phyloP scores from a whole-genome alignment of 23 red algal genomes.

The Gracilaria vermiculophylla region DNA sequence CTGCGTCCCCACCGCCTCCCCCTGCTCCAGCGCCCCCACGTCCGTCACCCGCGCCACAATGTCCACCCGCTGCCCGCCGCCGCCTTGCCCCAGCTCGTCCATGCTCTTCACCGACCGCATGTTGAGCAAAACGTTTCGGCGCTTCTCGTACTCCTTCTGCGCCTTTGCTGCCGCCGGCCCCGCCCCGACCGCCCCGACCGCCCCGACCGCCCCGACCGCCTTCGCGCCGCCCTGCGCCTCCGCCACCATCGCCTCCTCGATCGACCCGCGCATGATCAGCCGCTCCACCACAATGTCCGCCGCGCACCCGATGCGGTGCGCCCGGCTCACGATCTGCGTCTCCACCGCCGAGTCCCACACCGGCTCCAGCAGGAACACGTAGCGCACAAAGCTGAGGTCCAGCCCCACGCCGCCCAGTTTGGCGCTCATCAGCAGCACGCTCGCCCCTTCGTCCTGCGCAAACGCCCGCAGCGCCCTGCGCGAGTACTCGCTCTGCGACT shows the following conservation, averaged over 20 bases:
- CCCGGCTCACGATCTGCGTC: slow-evolving; percentile 92
- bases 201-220: background rate
- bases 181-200: background rate
- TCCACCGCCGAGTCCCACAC: slow-evolving; percentile 83
- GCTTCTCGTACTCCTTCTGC: slow-evolving; percentile 8
- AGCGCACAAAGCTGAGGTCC: slow-evolving; percentile 89
- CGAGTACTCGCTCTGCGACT: slow-evolving; percentile 21
- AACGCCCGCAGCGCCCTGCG: slow-evolving; percentile 23
- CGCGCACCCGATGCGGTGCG: slow-evolving; percentile 85
- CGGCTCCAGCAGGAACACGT: slow-evolving; percentile 89
- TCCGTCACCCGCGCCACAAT: slow-evolving; percentile 2
- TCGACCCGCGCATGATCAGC: slow-evolving; percentile 76
- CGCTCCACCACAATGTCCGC: slow-evolving; percentile 77
- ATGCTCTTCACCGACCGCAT: slow-evolving; percentile 13
- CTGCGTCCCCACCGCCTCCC: background rate
- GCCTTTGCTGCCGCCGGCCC: background rate
- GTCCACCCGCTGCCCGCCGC: background rate
- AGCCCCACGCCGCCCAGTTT: slow-evolving; percentile 65
- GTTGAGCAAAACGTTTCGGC: background rate
- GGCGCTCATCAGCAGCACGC: slow-evolving; percentile 54
- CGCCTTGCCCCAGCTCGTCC: background rate
- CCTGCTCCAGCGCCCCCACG: background rate
- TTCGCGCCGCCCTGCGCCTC: slow-evolving; percentile 3
- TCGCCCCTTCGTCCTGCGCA: slow-evolving; percentile 11
- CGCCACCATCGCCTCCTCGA: slow-evolving; percentile 78